Evolutionary conservation across 805 yeast genomes (phyloP), one percentile per base, ranked within the genome.

Genomic region (Yamadazyma scolyti): DNA sequence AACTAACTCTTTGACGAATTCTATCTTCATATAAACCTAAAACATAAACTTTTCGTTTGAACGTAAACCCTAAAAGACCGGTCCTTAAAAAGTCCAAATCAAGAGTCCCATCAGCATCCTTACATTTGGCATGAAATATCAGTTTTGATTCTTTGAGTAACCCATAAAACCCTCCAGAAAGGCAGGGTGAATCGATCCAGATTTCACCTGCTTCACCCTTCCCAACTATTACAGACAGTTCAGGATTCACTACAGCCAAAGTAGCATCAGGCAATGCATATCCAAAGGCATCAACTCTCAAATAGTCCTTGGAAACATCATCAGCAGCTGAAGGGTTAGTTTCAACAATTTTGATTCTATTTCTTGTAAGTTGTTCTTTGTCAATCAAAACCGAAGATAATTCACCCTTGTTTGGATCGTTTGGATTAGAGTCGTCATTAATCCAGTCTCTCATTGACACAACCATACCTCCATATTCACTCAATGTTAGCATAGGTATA

Each of bases 391-490:
- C 76, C 33, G 84, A 85, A 0, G 86, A 71, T 7, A 82, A 56
- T 16, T 71, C 76, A 28, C 53, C 57, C 20, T 47, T 44, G 3
- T 13, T 34, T 25, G 9, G 44, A 31, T 41, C 47, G 15, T 64
- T 74, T 25, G 70, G 69, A 2, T 50, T 42, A 20, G 58, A 23
- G 10, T 58, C 53, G 13, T 75, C 75, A 3, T 86, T 88, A 10
- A 89, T 62, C 87, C 96, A 90, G 54, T 93, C 99, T 43, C 95
- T 71, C 71, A 88, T 75, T 1, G 97, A 78, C 5, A 93, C 77
- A 9, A 89, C 88, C 76, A 90, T 85, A 2, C 99, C 99, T 20
- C 98, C 98, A 48, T 88, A 94, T 51, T 93, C 98, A 42, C 84
- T 77, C 29, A 93, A 62, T 0, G 96, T 83, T 25, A 93, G 65